Evolutionary conservation across 306 rosid species (phyloP).

Genomic region (Styphnolobium japonicum): DNA sequence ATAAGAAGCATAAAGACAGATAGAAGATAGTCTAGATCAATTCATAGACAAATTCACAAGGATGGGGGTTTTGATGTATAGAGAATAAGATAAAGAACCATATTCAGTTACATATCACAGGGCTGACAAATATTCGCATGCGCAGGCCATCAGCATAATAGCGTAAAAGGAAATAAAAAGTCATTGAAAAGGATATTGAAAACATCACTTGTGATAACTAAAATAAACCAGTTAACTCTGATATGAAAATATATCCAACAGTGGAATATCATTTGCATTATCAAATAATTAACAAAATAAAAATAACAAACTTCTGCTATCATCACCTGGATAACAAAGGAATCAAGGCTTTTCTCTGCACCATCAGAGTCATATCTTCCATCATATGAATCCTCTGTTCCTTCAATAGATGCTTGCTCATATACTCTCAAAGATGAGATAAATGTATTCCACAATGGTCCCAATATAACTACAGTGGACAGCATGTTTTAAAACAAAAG

Average conservation of each 20-base stretch:
- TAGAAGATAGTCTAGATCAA: background rate
- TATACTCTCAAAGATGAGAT: slow-evolving; percentile 68
- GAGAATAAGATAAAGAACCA: background rate
- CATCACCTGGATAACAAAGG: slow-evolving; percentile 84
- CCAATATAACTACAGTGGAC: slow-evolving; percentile 60
- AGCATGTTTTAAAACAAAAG: slow-evolving; percentile 20
- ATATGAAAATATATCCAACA: slow-evolving; percentile 10
- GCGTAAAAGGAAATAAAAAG: background rate
- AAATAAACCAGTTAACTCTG: background rate
- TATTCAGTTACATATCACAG: background rate
- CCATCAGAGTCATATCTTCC: slow-evolving; percentile 99
- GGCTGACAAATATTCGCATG: slow-evolving; percentile 10
- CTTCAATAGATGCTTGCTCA: slow-evolving; percentile 72
- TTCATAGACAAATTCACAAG: background rate
- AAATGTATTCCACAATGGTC: slow-evolving; percentile 90
- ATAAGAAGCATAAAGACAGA: background rate
- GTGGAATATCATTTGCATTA: background rate
- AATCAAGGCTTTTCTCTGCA: slow-evolving; percentile 83
- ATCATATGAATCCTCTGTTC: slow-evolving; percentile 69
- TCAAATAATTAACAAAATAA: background rate
- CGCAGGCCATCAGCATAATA: slow-evolving; percentile 11
- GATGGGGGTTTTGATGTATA: background rate
- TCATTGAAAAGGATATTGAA: background rate
- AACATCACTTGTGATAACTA: background rate
- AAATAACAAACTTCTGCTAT: slow-evolving; percentile 20